Percentiles rank a stretch among this genome's conserved stretches.
Evolutionary conservation across 1,284 basidiomycete genomes (phyloP).

Genomic region (Naganishia albida): DNA sequence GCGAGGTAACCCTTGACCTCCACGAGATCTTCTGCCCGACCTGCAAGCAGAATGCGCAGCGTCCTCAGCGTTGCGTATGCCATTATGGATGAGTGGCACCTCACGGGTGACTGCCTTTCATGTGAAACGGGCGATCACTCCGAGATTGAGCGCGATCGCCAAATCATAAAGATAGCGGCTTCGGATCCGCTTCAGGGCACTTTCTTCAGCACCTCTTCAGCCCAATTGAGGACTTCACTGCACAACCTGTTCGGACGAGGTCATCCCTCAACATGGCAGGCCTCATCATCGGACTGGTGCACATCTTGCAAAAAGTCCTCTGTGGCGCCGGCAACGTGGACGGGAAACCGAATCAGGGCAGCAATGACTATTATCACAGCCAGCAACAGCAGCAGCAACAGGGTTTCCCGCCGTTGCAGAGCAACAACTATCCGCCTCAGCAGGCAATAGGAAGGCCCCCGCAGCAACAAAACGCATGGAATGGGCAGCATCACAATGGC

Average conservation of each 20-base stretch:
- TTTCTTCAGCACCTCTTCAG: background rate
- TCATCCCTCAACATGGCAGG: slow-evolving; percentile 17
- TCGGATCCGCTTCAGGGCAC: no score
- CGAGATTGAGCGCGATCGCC: background rate
- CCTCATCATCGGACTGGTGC: slow-evolving; percentile 29
- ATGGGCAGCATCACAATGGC: slow-evolving; percentile 32
- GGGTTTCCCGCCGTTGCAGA: slow-evolving; percentile 38
- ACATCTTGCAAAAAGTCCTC: slow-evolving; percentile 33
- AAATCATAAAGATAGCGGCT: background rate
- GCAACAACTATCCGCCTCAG: slow-evolving; percentile 37
- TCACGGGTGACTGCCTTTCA: background rate
- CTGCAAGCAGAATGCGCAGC: no score
- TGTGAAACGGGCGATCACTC: background rate
- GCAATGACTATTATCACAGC: slow-evolving; percentile 35
- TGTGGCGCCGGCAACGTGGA: slow-evolving; percentile 29
- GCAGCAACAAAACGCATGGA: slow-evolving; percentile 32
- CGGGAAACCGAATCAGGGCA: slow-evolving; percentile 35
- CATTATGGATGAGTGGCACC: no score
- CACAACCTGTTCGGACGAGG: no score
- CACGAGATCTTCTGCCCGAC: no score
- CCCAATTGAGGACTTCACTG: background rate
- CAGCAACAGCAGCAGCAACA: slow-evolving; percentile 40
- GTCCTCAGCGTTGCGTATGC: no score
- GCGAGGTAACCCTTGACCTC: no score
- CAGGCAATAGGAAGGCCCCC: slow-evolving; percentile 33